phyloP scores from a whole-genome alignment of 2,329 filamentous ascomycete species.

The Ceratocystis huliohia region DNA sequence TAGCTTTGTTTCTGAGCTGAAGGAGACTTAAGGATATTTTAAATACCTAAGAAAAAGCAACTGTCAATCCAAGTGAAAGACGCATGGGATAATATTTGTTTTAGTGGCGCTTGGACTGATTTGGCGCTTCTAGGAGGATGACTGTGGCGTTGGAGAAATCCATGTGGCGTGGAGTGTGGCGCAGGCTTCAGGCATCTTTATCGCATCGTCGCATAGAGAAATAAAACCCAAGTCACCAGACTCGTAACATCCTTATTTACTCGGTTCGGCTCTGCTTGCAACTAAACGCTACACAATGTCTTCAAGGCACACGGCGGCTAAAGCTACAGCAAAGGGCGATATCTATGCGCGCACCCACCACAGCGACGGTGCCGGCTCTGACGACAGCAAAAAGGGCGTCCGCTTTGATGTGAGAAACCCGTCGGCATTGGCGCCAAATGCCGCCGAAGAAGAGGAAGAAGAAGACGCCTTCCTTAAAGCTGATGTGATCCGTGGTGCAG shows the following conservation, averaged over 20 bases:
- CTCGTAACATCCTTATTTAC: background rate
- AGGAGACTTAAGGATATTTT: too few relatives aligned
- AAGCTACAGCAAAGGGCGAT: slow-evolving; percentile 74
- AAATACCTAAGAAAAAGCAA: too few relatives aligned
- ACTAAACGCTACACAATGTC: slow-evolving; percentile 34
- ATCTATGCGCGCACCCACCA: slow-evolving; percentile 66
- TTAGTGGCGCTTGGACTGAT: background rate
- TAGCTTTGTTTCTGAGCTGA: too few relatives aligned
- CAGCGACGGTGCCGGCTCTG: slow-evolving; percentile 37
- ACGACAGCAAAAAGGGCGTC: slow-evolving; percentile 46
- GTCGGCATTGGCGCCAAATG: slow-evolving; percentile 76
- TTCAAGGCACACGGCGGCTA: slow-evolving; percentile 50
- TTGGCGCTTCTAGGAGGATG: too few relatives aligned
- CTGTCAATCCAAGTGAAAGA: too few relatives aligned
- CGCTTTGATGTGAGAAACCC: slow-evolving; percentile 94
- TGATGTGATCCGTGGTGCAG: slow-evolving; percentile 75
- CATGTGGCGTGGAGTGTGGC: background rate
- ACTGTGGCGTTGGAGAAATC: background rate
- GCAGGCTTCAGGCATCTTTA: background rate
- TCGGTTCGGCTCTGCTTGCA: background rate
- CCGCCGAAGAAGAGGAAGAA: slow-evolving; percentile 47
- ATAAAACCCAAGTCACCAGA: background rate
- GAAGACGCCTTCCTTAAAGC: slow-evolving; percentile 66
- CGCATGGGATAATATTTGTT: too few relatives aligned
- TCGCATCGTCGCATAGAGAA: background rate